Evolutionary conservation across 257 asterid species (phyloP).

Genomic region (Capsicum pubescens): DNA sequence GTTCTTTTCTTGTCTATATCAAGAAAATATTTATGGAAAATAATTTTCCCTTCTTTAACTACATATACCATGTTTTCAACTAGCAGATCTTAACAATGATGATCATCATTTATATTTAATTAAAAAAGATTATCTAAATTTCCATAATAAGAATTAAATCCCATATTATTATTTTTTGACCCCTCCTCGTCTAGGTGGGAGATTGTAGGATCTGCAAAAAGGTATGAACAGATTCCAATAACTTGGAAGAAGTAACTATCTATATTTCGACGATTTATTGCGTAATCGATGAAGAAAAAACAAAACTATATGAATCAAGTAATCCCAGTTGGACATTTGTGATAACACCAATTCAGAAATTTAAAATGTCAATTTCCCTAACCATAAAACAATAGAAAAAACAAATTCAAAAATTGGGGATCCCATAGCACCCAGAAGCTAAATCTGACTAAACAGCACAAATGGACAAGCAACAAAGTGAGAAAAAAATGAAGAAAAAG

Average conservation of each 20-base stretch:
- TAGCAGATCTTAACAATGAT: constrained; percentile 24
- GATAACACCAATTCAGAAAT: background rate
- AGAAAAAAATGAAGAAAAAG: no score
- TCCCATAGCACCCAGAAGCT: no score
- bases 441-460: no score
- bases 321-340: background rate
- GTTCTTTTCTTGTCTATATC: background rate
- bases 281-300: background rate
- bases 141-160: no score
- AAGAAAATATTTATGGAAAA: background rate
- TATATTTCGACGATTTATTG: background rate
- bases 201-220: background rate
- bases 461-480: no score
- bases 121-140: background rate
- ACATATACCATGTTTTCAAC: background rate
- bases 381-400: background rate
- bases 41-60: background rate
- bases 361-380: background rate
- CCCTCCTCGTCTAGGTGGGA: background rate
- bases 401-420: no score
- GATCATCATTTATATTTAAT: background rate
- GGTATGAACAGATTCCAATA: background rate
- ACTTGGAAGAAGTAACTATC: no score
- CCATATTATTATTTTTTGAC: background rate
- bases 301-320: background rate